These are phyloP conservation scores for Trichoderma atrobrunneum DNA, from an alignment of 2,329 filamentous ascomycete species.

Conservation along the genomic window DNA sequence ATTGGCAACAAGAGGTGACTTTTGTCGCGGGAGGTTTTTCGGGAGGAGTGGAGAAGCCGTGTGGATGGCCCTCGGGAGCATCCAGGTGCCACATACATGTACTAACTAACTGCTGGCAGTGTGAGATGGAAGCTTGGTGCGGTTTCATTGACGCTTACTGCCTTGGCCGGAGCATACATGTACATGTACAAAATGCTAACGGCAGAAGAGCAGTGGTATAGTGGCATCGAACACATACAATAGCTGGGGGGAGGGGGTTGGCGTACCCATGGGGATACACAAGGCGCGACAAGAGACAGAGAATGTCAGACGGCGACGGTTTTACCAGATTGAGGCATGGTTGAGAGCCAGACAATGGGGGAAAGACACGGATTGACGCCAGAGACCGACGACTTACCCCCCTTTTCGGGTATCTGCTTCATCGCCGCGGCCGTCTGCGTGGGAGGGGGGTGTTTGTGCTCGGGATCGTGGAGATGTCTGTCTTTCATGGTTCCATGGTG, in stretches of 20 bases:
- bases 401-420: conserved; percentile 20
- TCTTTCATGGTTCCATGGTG: background rate
- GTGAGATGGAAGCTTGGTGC: background rate
- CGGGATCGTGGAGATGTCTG: conserved; percentile 5
- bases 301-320: conserved; percentile 14
- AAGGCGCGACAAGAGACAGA: background rate
- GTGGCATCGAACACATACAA: background rate
- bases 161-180: background rate
- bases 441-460: background rate
- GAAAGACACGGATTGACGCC: conserved; percentile 10
- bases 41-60: conserved; percentile 12
- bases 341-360: conserved; percentile 17
- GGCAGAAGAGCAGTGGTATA: background rate
- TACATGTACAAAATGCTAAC: too few species aligned
- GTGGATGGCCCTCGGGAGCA: conserved; percentile 12
- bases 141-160: background rate
- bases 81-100: conserved; percentile 6
- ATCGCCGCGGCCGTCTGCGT: conserved; percentile 13
- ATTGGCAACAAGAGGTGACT: background rate
- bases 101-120: background rate
- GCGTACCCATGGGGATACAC: background rate
- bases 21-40: conserved; percentile 5
- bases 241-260: background rate
- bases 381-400: background rate
- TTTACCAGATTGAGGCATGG: conserved; percentile 20